Conservation (phyloP, 2,329 filamentous ascomycete genomes). For the Metarhizium album region DNA sequence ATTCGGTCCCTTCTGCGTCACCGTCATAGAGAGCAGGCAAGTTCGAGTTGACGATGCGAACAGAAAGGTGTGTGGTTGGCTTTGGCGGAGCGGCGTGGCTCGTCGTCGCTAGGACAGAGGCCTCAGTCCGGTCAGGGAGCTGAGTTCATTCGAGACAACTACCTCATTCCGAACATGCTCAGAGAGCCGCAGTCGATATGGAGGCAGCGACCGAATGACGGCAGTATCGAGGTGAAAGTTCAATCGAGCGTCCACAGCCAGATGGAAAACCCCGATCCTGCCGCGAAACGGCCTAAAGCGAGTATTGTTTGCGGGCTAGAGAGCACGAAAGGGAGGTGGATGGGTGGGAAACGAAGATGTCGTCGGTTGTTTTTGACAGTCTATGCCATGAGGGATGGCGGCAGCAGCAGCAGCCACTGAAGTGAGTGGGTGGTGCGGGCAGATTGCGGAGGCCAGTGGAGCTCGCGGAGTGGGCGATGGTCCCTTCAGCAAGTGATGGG, state of each 20-base stretch:
- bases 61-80: slow-evolving; percentile 13
- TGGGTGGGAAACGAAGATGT: slow-evolving; percentile 4
- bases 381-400: not conserved
- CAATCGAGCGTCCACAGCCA: not conserved
- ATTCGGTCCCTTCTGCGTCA: slow-evolving; percentile 44
- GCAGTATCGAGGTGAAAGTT: not conserved
- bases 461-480: slow-evolving; percentile 8
- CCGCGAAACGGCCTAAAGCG: not conserved
- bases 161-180: slow-evolving; percentile 42
- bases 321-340: not conserved
- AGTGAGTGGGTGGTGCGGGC: slow-evolving; percentile 2
- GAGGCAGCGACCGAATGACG: not conserved
- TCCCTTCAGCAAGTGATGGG: not conserved
- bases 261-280: not conserved
- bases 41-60: slow-evolving; percentile 10
- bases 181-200: slow-evolving; percentile 4
- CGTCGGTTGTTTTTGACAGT: slow-evolving; percentile 5
- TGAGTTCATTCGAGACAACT: slow-evolving; percentile 42
- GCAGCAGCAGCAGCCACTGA: slow-evolving; percentile 5
- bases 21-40: slow-evolving; percentile 21
- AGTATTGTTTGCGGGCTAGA: not conserved
- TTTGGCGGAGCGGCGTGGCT: slow-evolving; percentile 15
- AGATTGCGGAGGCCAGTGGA: slow-evolving; percentile 7
- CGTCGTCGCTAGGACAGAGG: slow-evolving; percentile 13
- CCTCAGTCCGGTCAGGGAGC: slow-evolving; percentile 52